Conservation (phyloP, 352 stramenopile genomes). For the Globisporangium sylvaticum region DNA sequence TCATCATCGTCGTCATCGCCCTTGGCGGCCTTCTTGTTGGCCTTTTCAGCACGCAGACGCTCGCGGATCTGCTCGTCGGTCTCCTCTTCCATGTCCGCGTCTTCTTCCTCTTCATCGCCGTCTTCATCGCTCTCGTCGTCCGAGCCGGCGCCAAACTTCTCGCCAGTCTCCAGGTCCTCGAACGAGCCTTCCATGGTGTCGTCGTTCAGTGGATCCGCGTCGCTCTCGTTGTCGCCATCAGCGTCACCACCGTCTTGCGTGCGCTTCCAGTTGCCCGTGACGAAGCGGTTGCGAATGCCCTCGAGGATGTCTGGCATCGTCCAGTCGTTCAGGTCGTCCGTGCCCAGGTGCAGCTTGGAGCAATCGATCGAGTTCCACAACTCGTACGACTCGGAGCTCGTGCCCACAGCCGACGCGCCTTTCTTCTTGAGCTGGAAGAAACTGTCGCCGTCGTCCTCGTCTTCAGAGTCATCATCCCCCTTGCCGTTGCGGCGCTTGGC, state of each 20-base stretch:
- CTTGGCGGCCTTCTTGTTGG: conserved; percentile 82
- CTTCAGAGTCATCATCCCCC: conserved; percentile 32
- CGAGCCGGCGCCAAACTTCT: conserved; percentile 46
- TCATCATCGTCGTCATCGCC: conserved; percentile 59
- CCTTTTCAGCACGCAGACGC: conserved; percentile 87
- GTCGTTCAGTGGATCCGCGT: conserved; percentile 70
- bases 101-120: conserved; percentile 28
- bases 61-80: conserved; percentile 80
- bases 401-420: conserved; percentile 21
- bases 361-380: conserved; percentile 74
- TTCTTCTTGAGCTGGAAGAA: conserved; percentile 81
- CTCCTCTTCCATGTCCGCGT: conserved; percentile 38
- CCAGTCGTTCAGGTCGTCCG: conserved; percentile 76
- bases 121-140: conserved; percentile 24
- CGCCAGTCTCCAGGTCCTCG: conserved; percentile 96
- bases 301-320: conserved; percentile 67
- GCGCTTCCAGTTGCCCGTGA: conserved; percentile 95
- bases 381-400: conserved; percentile 48
- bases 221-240: conserved; percentile 22
- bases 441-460: conserved; percentile 48
- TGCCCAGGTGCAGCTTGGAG: conserved; percentile 70
- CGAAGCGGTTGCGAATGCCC: conserved; percentile 91
- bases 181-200: conserved; percentile 94
- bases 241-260: conserved; percentile 35
- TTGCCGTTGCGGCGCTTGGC: conserved; percentile 17